Base-by-base conservation (phyloP, 2,329 filamentous ascomycete genomes). In the Alternaria longipes region DNA sequence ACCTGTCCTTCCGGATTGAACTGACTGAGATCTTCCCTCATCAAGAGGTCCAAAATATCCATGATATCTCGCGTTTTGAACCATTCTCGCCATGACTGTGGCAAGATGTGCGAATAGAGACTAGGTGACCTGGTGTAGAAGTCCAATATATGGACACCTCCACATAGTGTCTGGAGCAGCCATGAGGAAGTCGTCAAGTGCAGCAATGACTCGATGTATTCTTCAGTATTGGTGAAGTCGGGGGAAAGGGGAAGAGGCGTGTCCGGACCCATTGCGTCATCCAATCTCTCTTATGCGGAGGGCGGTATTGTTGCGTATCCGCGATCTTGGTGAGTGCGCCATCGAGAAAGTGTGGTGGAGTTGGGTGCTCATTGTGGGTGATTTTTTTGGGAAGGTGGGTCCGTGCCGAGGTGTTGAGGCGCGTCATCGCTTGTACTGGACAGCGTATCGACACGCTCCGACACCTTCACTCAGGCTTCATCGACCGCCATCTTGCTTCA, bases 141-240 rank as follows among this genome's bases (percentile, higher is more conserved):
- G 78, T 99, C 95, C 58, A 98, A 85, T 64, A 99, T 94, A 75
- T 99, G 95, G 1, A 98, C 92, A n/a, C 94, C 94, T 55, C 95
- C 95, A 75, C 93, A 97, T n/a, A 99, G 85, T 26, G 92, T 92
- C 67, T 92, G 91, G 69, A 97, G 93, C 1, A 93, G 84, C 55
- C 90, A 86, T 46, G 91, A 91, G 2, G 88, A 89, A 6, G 89
- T 89, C 1, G 89, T 87, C 72, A 98, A 97, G 20, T 87, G 77
- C 26, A 98, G 84, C 12, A 98, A 86, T 18, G 89, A 89, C 26
- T 91, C 84, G 50, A 97, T 86, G 78, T 97, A 99, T 54, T 89
- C 86, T 49, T 97, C 91, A 6, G 88, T 81, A 45, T 87, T 87
- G 38, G 82, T 76, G 83, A 94, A 97, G 70, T 87, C 86, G 52